Conservation (phyloP, 2,329 filamentous ascomycete species). For the Didymella sp. region DNA sequence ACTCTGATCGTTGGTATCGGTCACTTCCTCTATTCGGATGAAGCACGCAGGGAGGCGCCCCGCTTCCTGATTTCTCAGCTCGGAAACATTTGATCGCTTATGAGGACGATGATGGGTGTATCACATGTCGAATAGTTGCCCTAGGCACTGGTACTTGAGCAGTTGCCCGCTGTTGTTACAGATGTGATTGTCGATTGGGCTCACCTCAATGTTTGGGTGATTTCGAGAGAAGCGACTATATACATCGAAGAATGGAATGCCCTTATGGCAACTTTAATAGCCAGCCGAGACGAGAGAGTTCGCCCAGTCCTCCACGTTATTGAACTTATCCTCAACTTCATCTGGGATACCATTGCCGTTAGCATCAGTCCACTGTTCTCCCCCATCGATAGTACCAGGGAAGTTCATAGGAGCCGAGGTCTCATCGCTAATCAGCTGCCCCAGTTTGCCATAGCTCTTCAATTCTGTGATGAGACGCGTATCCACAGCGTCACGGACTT, state of each 20-base stretch:
- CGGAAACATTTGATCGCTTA: not conserved
- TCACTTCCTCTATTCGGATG: not conserved
- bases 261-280: constrained; percentile 20
- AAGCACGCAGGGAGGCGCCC: not conserved
- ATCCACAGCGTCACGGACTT: constrained; percentile 56
- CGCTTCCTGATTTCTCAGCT: not conserved
- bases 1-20: not conserved
- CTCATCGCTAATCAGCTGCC: constrained; percentile 58
- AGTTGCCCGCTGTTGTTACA: too few species aligned
- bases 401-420: constrained; percentile 51
- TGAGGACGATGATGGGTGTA: not conserved
- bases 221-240: not conserved
- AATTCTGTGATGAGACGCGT: constrained; percentile 54
- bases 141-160: too few species aligned
- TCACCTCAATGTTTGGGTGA: too few species aligned
- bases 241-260: not conserved
- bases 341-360: constrained; percentile 62
- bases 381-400: constrained; percentile 50
- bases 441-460: constrained; percentile 55
- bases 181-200: too few species aligned
- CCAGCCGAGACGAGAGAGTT: constrained; percentile 54
- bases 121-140: too few species aligned
- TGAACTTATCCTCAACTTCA: constrained; percentile 55
- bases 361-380: constrained; percentile 52
- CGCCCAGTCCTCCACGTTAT: constrained; percentile 59